Percentiles rank a stretch among this genome's conserved stretches.
Evolutionary conservation across 2,329 filamentous ascomycete species (phyloP).

Genomic region (Colletotrichum melonis): DNA sequence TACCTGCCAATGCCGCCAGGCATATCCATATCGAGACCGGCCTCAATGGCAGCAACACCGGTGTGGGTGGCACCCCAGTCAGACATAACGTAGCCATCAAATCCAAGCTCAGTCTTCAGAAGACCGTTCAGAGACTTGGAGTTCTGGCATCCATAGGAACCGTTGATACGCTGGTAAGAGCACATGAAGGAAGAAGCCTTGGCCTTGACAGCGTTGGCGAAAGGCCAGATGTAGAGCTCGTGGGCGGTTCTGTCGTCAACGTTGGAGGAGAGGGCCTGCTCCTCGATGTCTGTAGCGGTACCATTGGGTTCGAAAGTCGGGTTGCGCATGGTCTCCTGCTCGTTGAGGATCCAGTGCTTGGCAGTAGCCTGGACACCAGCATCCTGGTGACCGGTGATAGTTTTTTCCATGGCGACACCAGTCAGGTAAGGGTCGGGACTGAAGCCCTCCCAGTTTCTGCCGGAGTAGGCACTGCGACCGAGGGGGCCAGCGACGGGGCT

Average conservation of each 20-base stretch:
- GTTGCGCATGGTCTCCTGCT: conserved; percentile 49
- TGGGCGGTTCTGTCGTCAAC: conserved; percentile 71
- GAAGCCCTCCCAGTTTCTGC: conserved; percentile 74
- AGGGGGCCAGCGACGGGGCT: conserved; percentile 57
- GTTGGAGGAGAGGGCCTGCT: conserved; percentile 53
- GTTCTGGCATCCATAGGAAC: conserved; percentile 62
- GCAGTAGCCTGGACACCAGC: conserved; percentile 51
- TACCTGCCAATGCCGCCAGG: conserved; percentile 52
- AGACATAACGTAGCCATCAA: conserved; percentile 57
- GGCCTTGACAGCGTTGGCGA: conserved; percentile 47
- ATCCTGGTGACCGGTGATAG: conserved; percentile 47
- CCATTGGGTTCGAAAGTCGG: conserved; percentile 41
- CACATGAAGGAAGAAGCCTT: conserved; percentile 55
- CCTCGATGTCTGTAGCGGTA: conserved; percentile 39
- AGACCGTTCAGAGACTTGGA: conserved; percentile 59
- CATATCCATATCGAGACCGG: conserved; percentile 64
- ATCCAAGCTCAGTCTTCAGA: conserved; percentile 62
- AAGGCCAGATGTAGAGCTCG: conserved; percentile 56
- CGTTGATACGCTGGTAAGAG: conserved; percentile 58
- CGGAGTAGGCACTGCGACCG: conserved; percentile 56
- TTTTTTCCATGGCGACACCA: conserved; percentile 59
- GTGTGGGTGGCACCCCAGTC: conserved; percentile 53
- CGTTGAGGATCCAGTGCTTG: conserved; percentile 53
- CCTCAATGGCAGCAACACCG: conserved; percentile 54
- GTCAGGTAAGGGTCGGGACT: conserved; percentile 76